Conservation (phyloP, 148 eudicot species). For the Rhododendron simsii region DNA sequence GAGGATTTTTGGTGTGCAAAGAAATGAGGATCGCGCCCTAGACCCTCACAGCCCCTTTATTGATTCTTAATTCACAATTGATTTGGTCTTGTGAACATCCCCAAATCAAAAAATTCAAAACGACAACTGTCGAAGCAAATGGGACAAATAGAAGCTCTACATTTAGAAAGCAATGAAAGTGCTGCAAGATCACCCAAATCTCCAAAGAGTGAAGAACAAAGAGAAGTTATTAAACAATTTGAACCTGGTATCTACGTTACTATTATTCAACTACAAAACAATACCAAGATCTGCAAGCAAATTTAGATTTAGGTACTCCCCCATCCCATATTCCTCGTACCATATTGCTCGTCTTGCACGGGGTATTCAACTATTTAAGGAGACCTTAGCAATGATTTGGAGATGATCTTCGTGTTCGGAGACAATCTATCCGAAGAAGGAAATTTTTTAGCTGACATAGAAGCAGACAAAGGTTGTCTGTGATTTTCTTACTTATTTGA, state of each 20-base stretch:
- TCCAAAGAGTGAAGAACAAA: conserved; percentile 33
- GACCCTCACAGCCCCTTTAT: no score
- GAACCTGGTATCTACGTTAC: conserved; percentile 86
- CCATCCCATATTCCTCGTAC: rapidly evolving
- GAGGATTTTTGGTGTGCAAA: no score
- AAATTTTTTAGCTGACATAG: not conserved
- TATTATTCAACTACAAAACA: conserved; percentile 43
- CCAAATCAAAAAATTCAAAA: no score
- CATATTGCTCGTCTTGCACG: no score
- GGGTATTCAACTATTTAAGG: no score
- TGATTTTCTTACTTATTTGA: not conserved
- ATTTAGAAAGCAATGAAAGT: conserved; percentile 24
- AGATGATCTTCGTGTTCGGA: not conserved
- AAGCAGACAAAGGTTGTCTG: not conserved
- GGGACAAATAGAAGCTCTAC: conserved; percentile 13
- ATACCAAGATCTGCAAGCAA: conserved; percentile 63
- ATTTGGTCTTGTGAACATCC: no score
- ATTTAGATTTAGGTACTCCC: conserved; percentile 10
- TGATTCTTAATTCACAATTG: no score
- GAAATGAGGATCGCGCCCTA: no score
- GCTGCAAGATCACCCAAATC: conserved; percentile 20
- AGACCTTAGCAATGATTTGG: no score
- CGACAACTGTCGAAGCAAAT: no score
- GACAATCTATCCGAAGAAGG: not conserved
- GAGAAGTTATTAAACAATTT: conserved; percentile 50